These are phyloP conservation scores for Saccharomycopsis selenospora DNA, from an alignment of 805 yeast species.

Conservation along the genomic window DNA sequence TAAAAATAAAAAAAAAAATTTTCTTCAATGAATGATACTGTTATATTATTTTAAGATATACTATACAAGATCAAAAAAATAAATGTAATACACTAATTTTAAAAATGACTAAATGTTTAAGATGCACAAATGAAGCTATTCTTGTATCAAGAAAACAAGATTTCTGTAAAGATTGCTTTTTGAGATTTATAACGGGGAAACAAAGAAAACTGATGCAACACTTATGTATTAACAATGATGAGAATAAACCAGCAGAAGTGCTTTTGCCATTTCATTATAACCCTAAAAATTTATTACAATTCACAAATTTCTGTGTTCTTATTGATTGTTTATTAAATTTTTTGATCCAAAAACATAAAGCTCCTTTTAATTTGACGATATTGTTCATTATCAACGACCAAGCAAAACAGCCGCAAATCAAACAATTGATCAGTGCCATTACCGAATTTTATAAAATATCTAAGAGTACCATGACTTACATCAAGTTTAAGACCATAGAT, in stretches of 20 bases:
- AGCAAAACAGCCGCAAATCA: background rate
- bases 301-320: background rate
- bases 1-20: too few species aligned
- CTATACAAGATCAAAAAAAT: too few species aligned
- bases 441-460: slow-evolving; percentile 7
- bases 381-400: slow-evolving; percentile 7
- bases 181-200: slow-evolving; percentile 37
- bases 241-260: slow-evolving; percentile 30
- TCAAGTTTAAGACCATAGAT: slow-evolving; percentile 12
- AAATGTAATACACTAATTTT: too few species aligned
- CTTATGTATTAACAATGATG: slow-evolving; percentile 35
- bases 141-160: slow-evolving; percentile 33
- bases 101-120: slow-evolving; percentile 17
- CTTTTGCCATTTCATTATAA: slow-evolving; percentile 36
- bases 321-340: background rate
- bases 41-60: too few species aligned
- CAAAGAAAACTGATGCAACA: slow-evolving; percentile 38
- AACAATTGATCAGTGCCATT: slow-evolving; percentile 2
- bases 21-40: too few species aligned
- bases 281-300: slow-evolving; percentile 29
- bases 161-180: slow-evolving; percentile 35
- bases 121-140: slow-evolving; percentile 31
- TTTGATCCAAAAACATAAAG: slow-evolving; percentile 3
- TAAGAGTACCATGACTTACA: background rate
- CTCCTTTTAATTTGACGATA: slow-evolving; percentile 10